Percentiles rank a stretch among this genome's conserved stretches.
phyloP scores from a whole-genome alignment of 2,329 filamentous ascomycete species.

The Fusarium musae region DNA sequence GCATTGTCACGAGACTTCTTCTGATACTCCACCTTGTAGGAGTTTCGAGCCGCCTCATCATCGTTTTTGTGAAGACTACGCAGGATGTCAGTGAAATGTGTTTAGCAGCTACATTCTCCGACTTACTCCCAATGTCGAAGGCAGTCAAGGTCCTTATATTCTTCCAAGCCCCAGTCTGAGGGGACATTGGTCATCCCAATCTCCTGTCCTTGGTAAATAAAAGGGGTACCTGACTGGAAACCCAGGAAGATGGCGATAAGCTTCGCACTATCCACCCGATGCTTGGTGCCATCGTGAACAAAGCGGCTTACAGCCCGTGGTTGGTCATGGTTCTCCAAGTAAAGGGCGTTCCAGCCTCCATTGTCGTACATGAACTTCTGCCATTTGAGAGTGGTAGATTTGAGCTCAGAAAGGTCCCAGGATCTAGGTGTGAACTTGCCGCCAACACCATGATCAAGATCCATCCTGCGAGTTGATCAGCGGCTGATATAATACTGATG shows the following conservation, averaged over 20 bases:
- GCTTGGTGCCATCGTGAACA: conserved; percentile 59
- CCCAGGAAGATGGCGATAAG: conserved; percentile 68
- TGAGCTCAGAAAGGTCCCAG: conserved; percentile 63
- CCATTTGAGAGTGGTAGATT: conserved; percentile 65
- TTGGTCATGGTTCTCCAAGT: conserved; percentile 75
- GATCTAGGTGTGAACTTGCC: conserved; percentile 56
- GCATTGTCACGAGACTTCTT: conserved; percentile 75
- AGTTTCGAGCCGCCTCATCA: conserved; percentile 52
- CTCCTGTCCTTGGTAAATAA: conserved; percentile 77
- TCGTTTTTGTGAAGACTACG: conserved; percentile 52
- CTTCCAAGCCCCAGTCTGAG: conserved; percentile 67
- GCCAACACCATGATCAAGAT: conserved; percentile 58
- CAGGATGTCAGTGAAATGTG: not conserved
- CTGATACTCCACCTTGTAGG: conserved; percentile 59
- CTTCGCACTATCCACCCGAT: conserved; percentile 64
- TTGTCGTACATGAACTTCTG: conserved; percentile 69
- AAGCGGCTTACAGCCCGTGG: conserved; percentile 69
- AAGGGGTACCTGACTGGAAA: conserved; percentile 70
- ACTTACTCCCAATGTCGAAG: conserved; percentile 62
- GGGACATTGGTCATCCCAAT: conserved; percentile 75
- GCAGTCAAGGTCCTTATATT: conserved; percentile 76
- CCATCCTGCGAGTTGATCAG: conserved; percentile 51
- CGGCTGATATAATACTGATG: not conserved
- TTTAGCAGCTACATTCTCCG: not conserved
- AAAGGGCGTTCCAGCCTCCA: conserved; percentile 72